These are phyloP conservation scores for Royoungia palumana DNA, from an alignment of 768 basidiomycete genomes.

Conservation along the genomic window DNA sequence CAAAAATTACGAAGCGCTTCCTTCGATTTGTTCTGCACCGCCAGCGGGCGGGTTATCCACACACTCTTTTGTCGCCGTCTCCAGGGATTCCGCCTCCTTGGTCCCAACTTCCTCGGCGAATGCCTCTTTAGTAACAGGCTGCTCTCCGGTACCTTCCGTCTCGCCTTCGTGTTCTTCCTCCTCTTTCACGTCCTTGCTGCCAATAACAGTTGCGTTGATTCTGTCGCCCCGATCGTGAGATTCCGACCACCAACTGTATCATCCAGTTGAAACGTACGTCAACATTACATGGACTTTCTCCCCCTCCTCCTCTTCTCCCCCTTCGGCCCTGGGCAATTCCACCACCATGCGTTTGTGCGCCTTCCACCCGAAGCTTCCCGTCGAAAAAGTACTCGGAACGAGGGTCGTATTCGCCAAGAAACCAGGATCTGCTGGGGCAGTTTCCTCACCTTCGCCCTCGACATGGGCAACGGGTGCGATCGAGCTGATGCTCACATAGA, in stretches of 20 bases:
- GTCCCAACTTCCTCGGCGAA: constrained; percentile 23
- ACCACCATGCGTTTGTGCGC: constrained; percentile 65
- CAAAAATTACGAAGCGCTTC: constrained; percentile 12
- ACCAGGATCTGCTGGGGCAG: constrained; percentile 50
- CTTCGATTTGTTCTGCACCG: constrained; percentile 16
- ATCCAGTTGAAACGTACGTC: constrained; percentile 45
- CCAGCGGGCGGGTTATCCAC: constrained; percentile 16
- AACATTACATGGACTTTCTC: constrained; percentile 73
- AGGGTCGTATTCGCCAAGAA: constrained; percentile 56
- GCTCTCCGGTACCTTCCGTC: constrained; percentile 22
- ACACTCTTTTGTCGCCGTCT: constrained; percentile 21
- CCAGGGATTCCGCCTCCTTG: constrained; percentile 24
- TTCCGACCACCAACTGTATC: background rate
- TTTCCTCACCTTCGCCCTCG: constrained; percentile 29
- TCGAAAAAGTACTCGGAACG: constrained; percentile 57
- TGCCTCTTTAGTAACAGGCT: constrained; percentile 26
- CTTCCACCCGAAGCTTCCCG: constrained; percentile 86
- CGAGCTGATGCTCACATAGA: constrained; percentile 66
- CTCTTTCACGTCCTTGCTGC: constrained; percentile 56
- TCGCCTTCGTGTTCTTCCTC: constrained; percentile 35
- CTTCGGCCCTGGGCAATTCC: constrained; percentile 52
- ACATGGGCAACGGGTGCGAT: constrained; percentile 53
- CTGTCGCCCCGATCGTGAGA: constrained; percentile 34
- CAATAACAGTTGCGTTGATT: constrained; percentile 73
- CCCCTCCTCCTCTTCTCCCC: constrained; percentile 42